Conservation (phyloP, 1,284 basidiomycete genomes). For the Porogramme epimiltina region DNA sequence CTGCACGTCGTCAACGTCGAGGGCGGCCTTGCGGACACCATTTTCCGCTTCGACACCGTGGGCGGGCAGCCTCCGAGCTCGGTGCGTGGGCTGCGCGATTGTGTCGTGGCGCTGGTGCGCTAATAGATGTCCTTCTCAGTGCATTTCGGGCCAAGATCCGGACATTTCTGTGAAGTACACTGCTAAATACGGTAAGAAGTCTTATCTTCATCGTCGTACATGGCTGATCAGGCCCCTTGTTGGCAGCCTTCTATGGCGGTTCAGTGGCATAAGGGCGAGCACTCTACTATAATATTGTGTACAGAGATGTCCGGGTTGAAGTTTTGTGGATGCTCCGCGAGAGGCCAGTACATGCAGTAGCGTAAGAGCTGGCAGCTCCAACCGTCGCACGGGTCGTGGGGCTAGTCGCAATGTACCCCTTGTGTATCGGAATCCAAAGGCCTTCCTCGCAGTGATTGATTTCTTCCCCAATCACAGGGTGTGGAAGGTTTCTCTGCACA, state of each 20-base stretch:
- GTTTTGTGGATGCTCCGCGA: too few relatives aligned
- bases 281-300: too few relatives aligned
- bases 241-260: slow-evolving; percentile 27
- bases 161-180: slow-evolving; percentile 34
- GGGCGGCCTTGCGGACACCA: slow-evolving; percentile 51
- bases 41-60: slow-evolving; percentile 60
- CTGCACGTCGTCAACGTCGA: slow-evolving; percentile 48
- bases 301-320: too few relatives aligned
- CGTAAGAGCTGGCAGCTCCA: too few relatives aligned
- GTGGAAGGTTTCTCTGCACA: too few relatives aligned
- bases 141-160: slow-evolving; percentile 18
- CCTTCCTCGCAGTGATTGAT: too few relatives aligned
- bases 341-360: too few relatives aligned
- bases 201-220: not conserved
- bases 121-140: slow-evolving; percentile 20
- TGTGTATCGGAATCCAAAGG: too few relatives aligned
- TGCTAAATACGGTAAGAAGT: slow-evolving; percentile 32
- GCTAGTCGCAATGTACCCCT: too few relatives aligned
- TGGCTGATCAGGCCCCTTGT: not conserved
- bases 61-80: slow-evolving; percentile 65
- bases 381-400: too few relatives aligned
- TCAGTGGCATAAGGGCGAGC: too few relatives aligned
- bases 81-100: slow-evolving; percentile 32
- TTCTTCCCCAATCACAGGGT: too few relatives aligned
- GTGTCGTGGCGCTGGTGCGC: not conserved